Evolutionary conservation across 805 yeast genomes (phyloP).

Genomic region (Teunomyces cretensis): DNA sequence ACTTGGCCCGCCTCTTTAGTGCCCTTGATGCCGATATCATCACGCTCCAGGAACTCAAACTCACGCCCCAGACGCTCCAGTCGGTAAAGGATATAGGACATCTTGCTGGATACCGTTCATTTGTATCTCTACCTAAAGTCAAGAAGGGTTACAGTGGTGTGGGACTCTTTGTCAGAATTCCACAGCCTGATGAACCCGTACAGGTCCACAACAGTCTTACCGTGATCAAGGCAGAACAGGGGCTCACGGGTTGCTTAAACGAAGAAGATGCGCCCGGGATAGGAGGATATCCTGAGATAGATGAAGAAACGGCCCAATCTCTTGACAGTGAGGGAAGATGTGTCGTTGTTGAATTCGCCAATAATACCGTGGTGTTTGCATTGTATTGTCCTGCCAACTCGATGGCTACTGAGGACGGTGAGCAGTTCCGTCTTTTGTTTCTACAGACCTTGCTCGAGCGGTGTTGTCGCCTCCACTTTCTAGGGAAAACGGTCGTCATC

Average conservation of each 20-base stretch:
- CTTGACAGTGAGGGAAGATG: constrained; percentile 87
- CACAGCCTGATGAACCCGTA: constrained; percentile 43
- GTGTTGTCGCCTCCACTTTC: constrained; percentile 46
- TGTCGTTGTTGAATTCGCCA: constrained; percentile 68
- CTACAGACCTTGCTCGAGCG: constrained; percentile 61
- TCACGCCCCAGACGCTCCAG: constrained; percentile 30
- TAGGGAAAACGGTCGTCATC: constrained; percentile 69
- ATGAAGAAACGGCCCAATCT: constrained; percentile 35
- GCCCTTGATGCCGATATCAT: constrained; percentile 69
- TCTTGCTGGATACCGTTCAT: constrained; percentile 59
- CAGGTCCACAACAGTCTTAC: constrained; percentile 36
- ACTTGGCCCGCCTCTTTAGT: constrained; percentile 46
- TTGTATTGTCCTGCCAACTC: constrained; percentile 95
- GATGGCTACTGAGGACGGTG: constrained; percentile 64
- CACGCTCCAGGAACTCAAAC: constrained; percentile 85
- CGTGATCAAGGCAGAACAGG: constrained; percentile 83
- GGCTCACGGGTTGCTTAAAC: constrained; percentile 64
- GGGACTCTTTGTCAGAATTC: constrained; percentile 69
- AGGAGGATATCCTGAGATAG: constrained; percentile 67
- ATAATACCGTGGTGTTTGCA: constrained; percentile 58
- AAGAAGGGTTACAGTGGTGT: constrained; percentile 93
- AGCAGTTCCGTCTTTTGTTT: constrained; percentile 56
- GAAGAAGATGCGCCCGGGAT: constrained; percentile 29
- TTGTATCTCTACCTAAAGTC: constrained; percentile 61
- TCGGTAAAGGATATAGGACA: constrained; percentile 47